These are phyloP conservation scores for Zasmidium citrigriseum DNA, from an alignment of 2,329 filamentous ascomycete species.

Conservation along the genomic window DNA sequence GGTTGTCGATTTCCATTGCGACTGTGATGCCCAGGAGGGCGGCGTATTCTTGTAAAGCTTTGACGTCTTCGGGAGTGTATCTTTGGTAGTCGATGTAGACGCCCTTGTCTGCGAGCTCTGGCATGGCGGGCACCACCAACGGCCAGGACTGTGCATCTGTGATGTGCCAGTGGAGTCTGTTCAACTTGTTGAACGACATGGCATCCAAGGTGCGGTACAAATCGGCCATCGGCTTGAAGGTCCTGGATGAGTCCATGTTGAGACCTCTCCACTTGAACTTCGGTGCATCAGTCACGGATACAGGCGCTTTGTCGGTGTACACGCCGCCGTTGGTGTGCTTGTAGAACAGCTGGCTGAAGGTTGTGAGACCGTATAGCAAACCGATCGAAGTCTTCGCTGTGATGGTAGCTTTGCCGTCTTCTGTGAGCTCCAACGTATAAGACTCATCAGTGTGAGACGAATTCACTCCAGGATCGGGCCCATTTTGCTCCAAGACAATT, in stretches of 20 bases:
- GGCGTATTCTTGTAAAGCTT: conserved; percentile 69
- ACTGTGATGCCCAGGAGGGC: conserved; percentile 68
- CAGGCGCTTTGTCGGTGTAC: conserved; percentile 72
- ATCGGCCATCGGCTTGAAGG: conserved; percentile 67
- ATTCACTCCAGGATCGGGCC: conserved; percentile 53
- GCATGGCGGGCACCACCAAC: conserved; percentile 73
- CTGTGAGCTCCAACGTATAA: conserved; percentile 65
- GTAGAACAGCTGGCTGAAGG: conserved; percentile 80
- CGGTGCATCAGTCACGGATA: conserved; percentile 71
- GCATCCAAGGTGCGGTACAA: conserved; percentile 77
- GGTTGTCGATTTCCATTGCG: conserved; percentile 78
- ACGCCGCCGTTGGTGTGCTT: conserved; percentile 59
- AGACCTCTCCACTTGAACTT: conserved; percentile 76
- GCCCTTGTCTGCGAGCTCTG: conserved; percentile 70
- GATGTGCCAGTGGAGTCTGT: conserved; percentile 76
- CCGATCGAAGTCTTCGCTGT: conserved; percentile 67
- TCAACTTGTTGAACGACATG: conserved; percentile 77
- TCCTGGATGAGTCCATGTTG: conserved; percentile 75
- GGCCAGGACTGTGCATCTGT: conserved; percentile 88
- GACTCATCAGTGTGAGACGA: conserved; percentile 70
- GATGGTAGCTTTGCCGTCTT: conserved; percentile 62
- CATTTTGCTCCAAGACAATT: conserved; percentile 65
- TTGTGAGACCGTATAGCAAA: conserved; percentile 70
- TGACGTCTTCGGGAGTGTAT: conserved; percentile 68
- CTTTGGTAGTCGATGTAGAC: conserved; percentile 68